Evolutionary conservation across 768 basidiomycete species (phyloP).

Genomic region (Antrodiella citrinella): DNA sequence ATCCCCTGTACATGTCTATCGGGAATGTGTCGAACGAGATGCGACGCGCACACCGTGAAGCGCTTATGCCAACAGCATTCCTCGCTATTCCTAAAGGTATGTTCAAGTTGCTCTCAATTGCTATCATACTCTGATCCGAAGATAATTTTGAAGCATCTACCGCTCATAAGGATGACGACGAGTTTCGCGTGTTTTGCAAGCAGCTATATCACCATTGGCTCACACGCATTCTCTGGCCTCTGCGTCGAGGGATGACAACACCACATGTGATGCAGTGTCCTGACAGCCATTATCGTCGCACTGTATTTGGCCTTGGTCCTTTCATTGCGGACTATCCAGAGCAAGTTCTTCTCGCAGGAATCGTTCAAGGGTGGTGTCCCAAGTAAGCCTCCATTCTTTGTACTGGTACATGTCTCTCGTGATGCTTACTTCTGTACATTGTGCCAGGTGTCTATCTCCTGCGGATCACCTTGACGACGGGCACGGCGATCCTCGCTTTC

Average conservation of each 20-base stretch:
- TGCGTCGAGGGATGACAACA: conserved; percentile 6
- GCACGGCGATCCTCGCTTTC: neutral
- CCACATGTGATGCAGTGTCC: conserved; percentile 22
- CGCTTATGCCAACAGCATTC: conserved; percentile 18
- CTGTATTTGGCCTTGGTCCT: conserved; percentile 24
- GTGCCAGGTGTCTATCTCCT: neutral
- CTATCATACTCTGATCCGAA: too few species aligned
- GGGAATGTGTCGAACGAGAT: conserved; percentile 19
- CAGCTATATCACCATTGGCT: conserved; percentile 16
- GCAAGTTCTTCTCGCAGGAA: conserved; percentile 22
- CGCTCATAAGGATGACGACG: too few species aligned
- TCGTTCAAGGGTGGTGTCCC: conserved; percentile 25
- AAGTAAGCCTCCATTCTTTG: conserved; percentile 9
- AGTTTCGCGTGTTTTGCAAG: conserved; percentile 7
- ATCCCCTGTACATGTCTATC: conserved; percentile 16
- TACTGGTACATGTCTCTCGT: neutral
- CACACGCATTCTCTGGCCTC: conserved; percentile 4
- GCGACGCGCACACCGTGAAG: conserved; percentile 18
- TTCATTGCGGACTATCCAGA: conserved; percentile 33
- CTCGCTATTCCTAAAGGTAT: conserved; percentile 25
- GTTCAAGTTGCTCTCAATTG: neutral
- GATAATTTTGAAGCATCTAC: too few species aligned
- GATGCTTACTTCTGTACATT: conserved; percentile 4
- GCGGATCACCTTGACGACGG: neutral
- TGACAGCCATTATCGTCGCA: conserved; percentile 26